Evolutionary conservation across 1,139 yeast genomes (phyloP).

Genomic region (Magnusiomyces sp.): DNA sequence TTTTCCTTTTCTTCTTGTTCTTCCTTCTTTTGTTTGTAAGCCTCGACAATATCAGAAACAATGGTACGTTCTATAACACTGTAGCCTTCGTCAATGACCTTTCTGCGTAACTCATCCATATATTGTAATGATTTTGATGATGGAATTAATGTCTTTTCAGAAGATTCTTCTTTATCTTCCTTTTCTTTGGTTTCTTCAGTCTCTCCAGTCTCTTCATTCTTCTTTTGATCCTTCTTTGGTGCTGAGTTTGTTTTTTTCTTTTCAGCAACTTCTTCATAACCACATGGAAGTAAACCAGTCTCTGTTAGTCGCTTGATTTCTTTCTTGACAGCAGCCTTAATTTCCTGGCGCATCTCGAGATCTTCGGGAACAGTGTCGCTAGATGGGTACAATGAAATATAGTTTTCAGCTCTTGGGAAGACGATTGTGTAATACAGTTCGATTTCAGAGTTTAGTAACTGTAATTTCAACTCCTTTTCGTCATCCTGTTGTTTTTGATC

Average conservation of each 20-base stretch:
- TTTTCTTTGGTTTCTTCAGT: not conserved
- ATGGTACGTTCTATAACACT: too few relatives aligned
- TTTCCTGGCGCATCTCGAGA: conserved; percentile 14
- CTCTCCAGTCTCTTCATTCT: conserved; percentile 5
- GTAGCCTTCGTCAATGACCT: not conserved
- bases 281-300: conserved; percentile 20
- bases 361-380: conserved; percentile 21
- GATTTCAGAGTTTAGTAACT: conserved; percentile 47
- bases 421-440: conserved; percentile 71
- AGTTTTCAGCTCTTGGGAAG: conserved; percentile 75
- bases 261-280: conserved; percentile 13
- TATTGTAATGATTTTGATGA: not conserved
- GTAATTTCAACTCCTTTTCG: conserved; percentile 25
- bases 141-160: not conserved
- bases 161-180: not conserved
- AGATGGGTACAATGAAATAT: conserved; percentile 65
- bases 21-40: not conserved
- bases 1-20: not conserved
- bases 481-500: conserved; percentile 30
- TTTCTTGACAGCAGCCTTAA: conserved; percentile 20
- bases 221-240: conserved; percentile 5
- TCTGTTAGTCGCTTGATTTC: conserved; percentile 19
- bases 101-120: not conserved
- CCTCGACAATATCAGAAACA: not conserved
- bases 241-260: conserved; percentile 3